Evolutionary conservation across 164 flowering plant species (phyloP).

Genomic region (Vitis labrusca): DNA sequence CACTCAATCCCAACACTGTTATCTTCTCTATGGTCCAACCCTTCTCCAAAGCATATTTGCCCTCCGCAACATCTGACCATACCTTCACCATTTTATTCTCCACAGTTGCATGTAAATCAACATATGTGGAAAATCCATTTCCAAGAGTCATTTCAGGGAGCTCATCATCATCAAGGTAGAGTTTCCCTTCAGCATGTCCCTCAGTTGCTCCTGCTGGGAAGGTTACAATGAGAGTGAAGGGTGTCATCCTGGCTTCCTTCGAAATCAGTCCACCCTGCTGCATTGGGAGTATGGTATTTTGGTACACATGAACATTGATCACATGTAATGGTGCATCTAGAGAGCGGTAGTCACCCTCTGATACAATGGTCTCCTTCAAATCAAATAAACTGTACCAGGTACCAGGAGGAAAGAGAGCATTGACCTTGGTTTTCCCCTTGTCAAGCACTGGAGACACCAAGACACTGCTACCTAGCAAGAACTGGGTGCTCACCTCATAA

Average conservation of each 20-base stretch:
- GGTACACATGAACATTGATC: conserved; percentile 77
- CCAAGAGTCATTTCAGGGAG: conserved; percentile 64
- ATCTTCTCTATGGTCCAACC: conserved; percentile 56
- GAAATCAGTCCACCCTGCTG: conserved; percentile 72
- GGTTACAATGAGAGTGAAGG: conserved; percentile 56
- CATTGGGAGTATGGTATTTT: conserved; percentile 76
- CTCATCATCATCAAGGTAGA: conserved; percentile 70
- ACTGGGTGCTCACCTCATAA: conserved; percentile 72
- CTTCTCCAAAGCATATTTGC: conserved; percentile 50
- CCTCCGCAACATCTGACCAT: conserved; percentile 67
- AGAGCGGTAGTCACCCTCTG: conserved; percentile 40
- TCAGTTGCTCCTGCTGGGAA: conserved; percentile 54
- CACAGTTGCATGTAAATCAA: conserved; percentile 51
- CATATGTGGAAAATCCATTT: conserved; percentile 49
- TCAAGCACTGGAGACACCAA: conserved; percentile 79
- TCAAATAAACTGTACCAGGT: conserved; percentile 82
- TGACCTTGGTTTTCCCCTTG: conserved; percentile 37
- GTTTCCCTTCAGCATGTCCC: conserved; percentile 52
- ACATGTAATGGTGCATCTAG: conserved; percentile 74
- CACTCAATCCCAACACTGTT: conserved; percentile 52
- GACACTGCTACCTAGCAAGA: conserved; percentile 68
- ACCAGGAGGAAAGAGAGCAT: conserved; percentile 73
- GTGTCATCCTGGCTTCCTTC: conserved; percentile 67
- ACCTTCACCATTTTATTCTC: conserved; percentile 41
- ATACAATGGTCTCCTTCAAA: conserved; percentile 43